These are phyloP conservation scores for Suillus alpinus DNA, from an alignment of 768 basidiomycete species.

Conservation along the genomic window DNA sequence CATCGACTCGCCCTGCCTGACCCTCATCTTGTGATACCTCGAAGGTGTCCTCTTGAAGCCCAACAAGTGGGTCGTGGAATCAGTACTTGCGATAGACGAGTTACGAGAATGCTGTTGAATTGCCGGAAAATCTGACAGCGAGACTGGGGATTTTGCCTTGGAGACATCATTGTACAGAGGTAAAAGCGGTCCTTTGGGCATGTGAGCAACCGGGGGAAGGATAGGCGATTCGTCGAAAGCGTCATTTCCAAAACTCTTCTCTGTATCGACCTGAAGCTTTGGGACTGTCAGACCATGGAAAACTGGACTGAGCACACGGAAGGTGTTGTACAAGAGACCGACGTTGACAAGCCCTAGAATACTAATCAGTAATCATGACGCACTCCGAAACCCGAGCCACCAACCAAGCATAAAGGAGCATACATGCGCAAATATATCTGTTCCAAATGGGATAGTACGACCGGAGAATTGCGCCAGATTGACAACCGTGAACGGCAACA, in stretches of 20 bases:
- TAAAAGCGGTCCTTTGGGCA: not conserved
- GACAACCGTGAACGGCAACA: conserved; percentile 58
- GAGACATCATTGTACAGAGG: conserved; percentile 3
- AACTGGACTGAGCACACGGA: conserved; percentile 56
- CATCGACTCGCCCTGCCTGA: not conserved
- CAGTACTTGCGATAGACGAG: conserved; percentile 15
- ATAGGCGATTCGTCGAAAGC: conserved; percentile 22
- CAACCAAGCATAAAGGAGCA: conserved; percentile 56
- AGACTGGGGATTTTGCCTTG: not conserved
- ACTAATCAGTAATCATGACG: not conserved
- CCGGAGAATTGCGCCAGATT: conserved; percentile 49
- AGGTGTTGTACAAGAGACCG: conserved; percentile 63
- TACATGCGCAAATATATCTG: conserved; percentile 47
- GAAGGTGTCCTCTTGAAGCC: conserved; percentile 9
- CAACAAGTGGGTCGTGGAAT: conserved; percentile 18
- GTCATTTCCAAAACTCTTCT: conserved; percentile 22
- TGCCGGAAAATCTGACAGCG: conserved; percentile 3
- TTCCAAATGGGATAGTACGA: conserved; percentile 42
- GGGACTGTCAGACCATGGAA: conserved; percentile 32
- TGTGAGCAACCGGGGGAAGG: conserved; percentile 5
- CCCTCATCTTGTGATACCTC: conserved; percentile 6
- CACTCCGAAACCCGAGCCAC: conserved; percentile 13
- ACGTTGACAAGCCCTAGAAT: conserved; percentile 61
- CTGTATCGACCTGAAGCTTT: conserved; percentile 10
- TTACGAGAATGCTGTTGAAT: conserved; percentile 9